These are phyloP conservation scores for Lipomyces yamanashiensis DNA, from an alignment of 805 yeast species.

Conservation along the genomic window DNA sequence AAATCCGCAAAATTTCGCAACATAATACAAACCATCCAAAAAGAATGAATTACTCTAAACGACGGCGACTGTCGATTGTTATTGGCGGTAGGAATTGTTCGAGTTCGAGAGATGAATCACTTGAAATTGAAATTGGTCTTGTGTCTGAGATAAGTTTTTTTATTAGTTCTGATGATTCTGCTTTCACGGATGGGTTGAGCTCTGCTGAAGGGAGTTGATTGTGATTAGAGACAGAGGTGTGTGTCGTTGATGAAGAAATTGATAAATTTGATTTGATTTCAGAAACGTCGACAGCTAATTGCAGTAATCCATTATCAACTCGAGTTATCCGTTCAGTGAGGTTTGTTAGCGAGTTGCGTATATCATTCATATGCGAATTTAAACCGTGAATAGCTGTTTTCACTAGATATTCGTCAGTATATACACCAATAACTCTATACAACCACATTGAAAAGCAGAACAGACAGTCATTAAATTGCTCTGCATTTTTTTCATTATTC, in stretches of 20 bases:
- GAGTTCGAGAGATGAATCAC: not conserved
- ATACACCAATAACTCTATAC: not conserved
- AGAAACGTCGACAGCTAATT: not conserved
- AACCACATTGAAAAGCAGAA: not conserved
- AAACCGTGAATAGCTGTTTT: not conserved
- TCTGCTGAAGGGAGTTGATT: not conserved
- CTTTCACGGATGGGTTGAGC: not conserved
- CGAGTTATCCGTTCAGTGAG: not conserved
- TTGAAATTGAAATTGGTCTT: conserved; percentile 4
- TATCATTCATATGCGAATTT: not conserved
- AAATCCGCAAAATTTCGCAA: not conserved
- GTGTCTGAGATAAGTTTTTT: not conserved
- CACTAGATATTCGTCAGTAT: not conserved
- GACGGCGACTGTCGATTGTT: conserved; percentile 9
- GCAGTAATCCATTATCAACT: not conserved
- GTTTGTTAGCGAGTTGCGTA: not conserved
- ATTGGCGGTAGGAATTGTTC: conserved; percentile 1
- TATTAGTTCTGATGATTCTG: not conserved
- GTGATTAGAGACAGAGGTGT: not conserved
- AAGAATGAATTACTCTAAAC: not conserved
- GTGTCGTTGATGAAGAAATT: not conserved
- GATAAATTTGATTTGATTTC: conserved; percentile 5
- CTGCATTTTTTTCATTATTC: not conserved
- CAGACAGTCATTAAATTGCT: conserved; percentile 5
- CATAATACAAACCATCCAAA: not conserved